Evolutionary conservation across 192 early-diverging fungal genomes (phyloP).

Genomic region (Coemansia reversa): DNA sequence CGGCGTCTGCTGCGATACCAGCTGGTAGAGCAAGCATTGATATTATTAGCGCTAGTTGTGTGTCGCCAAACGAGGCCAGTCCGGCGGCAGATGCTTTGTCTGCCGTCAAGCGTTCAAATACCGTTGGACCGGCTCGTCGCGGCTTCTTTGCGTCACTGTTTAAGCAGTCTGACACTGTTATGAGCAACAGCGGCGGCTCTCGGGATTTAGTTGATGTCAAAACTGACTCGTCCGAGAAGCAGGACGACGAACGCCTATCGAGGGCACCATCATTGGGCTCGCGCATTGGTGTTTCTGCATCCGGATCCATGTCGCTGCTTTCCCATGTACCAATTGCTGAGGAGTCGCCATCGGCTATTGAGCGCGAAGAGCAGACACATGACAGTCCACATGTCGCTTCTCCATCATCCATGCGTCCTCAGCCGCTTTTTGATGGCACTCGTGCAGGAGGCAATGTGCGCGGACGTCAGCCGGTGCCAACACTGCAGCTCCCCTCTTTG

Average conservation of each 20-base stretch:
- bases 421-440: neutral
- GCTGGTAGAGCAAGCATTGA: slow-evolving; percentile 43
- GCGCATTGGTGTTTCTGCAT: neutral
- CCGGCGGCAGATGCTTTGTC: slow-evolving; percentile 8
- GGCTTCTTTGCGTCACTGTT: slow-evolving; percentile 37
- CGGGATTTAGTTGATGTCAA: neutral
- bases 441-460: neutral
- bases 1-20: slow-evolving; percentile 1
- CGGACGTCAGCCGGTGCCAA: neutral
- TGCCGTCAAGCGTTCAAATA: slow-evolving; percentile 45
- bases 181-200: neutral
- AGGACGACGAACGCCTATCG: neutral
- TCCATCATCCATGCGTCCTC: neutral
- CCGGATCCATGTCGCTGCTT: neutral
- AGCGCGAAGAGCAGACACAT: slow-evolving; percentile 3
- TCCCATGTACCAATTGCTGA: slow-evolving; percentile 23
- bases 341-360: slow-evolving; percentile 10
- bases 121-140: slow-evolving; percentile 36
- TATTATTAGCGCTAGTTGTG: slow-evolving; percentile 16
- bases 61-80: neutral
- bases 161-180: neutral
- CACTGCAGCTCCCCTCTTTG: slow-evolving; percentile 10
- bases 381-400: neutral
- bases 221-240: slow-evolving; percentile 1
- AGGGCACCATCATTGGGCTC: slow-evolving; percentile 16